phyloP scores from a whole-genome alignment of 176 grass and related monocot species.

The Alopecurus myosuroides region DNA sequence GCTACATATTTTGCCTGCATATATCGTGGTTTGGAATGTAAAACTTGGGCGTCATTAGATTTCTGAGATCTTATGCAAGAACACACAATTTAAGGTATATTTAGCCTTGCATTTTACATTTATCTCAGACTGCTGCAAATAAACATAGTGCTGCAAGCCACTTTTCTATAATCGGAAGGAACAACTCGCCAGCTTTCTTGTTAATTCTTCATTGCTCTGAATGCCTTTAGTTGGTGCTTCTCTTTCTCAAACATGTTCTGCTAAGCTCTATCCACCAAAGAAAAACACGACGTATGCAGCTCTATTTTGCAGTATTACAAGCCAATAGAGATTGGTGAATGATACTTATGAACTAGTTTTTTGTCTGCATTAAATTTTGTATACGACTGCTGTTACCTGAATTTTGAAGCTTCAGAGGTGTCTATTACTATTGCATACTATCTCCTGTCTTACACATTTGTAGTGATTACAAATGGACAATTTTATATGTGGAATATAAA shows the following conservation, averaged over 20 bases:
- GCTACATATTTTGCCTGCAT: not conserved
- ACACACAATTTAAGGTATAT: not conserved
- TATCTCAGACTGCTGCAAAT: not conserved
- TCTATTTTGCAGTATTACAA: not conserved
- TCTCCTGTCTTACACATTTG: not conserved
- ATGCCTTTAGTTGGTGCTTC: not conserved
- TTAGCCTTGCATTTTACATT: not conserved
- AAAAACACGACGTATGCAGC: not conserved
- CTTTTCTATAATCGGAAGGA: not conserved
- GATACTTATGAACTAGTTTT: not conserved
- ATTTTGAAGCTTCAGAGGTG: not conserved
- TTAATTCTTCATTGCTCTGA: not conserved
- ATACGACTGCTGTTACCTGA: not conserved
- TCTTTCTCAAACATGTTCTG: not conserved
- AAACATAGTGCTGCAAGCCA: not conserved
- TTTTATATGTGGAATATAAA: not conserved
- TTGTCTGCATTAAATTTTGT: not conserved
- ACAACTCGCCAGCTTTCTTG: not conserved
- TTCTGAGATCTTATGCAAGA: not conserved
- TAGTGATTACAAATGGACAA: not conserved
- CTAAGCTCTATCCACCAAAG: not conserved
- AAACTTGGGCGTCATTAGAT: not conserved
- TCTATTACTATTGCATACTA: not conserved
- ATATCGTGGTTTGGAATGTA: not conserved
- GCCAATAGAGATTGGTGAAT: not conserved